Evolutionary conservation across 1,139 yeast species (phyloP), one percentile per base, ranked within the genome.

Genomic region (Pichia sp.): DNA sequence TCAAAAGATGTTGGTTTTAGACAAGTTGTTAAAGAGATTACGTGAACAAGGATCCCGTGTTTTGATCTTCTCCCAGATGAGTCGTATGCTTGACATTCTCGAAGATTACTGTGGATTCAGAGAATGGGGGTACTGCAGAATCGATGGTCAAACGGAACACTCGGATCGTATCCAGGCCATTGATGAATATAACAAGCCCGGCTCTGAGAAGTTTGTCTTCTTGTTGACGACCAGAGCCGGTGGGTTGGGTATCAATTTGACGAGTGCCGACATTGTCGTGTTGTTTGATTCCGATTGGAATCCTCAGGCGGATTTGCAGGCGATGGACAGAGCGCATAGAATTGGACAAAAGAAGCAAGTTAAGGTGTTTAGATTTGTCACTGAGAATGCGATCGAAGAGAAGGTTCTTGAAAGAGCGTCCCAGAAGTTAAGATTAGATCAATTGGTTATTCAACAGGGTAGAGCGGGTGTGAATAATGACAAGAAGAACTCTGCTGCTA

Each of bases 321-420:
- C 93, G 0, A 85, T 85, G 94, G 94, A 85, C 62, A 76, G 94
- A 69, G 93, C 94, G 1, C 94, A 85, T 65, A 77, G 94, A 75
- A 85, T 85, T 62, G 94, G 94, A 7, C 94, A 85, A 64, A 85
- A 85, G 27, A 85, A 85, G 55, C 94, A 85, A 62, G 94, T 85
- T 33, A 78, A 79, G 58, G 93, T 85, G 9, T 85, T 79, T 61
- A 70, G 94, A 63, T 80, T 85, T 59, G 79, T 85, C 44, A 85
- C 93, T 10, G 91, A 84, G 57, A 81, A 84, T 66, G 89, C 93
- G 3, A 83, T 85, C 51, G 94, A 85, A 64, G 93, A 85, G 59
- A 85, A 85, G 61, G 86, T 85, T 33, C 69, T 85, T 51, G 94
- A 85, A 63, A 72, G 93, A 59, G 93, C 93, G 2, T 79, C 91